Evolutionary conservation across 2,329 filamentous ascomycete species (phyloP).

Genomic region (Fonsecaea monophora): DNA sequence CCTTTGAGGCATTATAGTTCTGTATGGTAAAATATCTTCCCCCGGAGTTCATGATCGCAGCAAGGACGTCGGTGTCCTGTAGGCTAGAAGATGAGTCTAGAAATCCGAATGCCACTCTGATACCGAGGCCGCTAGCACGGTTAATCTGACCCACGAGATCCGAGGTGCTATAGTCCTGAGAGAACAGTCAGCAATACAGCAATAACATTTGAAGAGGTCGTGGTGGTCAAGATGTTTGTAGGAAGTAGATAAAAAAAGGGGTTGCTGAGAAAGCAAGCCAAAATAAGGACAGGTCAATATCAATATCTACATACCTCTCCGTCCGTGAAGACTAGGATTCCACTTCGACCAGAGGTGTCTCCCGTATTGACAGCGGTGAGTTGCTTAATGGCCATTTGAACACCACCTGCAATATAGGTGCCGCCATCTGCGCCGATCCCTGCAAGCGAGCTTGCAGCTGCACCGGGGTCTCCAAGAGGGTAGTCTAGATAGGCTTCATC

Average conservation of each 20-base stretch:
- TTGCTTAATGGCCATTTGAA: constrained; percentile 2
- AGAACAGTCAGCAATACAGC: neutral
- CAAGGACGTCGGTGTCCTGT: neutral
- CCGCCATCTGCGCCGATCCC: neutral
- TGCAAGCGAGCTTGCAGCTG: neutral
- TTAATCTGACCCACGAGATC: constrained; percentile 1
- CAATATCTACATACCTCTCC: neutral
- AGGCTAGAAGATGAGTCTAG: neutral
- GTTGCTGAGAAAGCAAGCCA: neutral
- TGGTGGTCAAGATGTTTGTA: neutral
- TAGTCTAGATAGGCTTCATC: constrained; percentile 4
- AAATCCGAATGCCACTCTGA: neutral
- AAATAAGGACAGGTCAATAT: neutral
- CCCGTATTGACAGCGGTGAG: neutral
- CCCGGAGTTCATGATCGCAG: neutral
- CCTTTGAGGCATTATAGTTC: constrained; percentile 2
- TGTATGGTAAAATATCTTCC: constrained; percentile 7
- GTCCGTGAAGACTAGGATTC: constrained; percentile 4
- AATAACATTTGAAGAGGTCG: neutral
- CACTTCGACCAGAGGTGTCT: neutral
- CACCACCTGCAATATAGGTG: neutral
- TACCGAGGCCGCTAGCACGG: constrained; percentile 3
- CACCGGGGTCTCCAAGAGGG: constrained; percentile 1
- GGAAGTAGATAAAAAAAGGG: neutral
- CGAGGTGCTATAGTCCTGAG: neutral